Conservation (phyloP, 2,329 filamentous ascomycete species). For the Corinectria fuckeliana region DNA sequence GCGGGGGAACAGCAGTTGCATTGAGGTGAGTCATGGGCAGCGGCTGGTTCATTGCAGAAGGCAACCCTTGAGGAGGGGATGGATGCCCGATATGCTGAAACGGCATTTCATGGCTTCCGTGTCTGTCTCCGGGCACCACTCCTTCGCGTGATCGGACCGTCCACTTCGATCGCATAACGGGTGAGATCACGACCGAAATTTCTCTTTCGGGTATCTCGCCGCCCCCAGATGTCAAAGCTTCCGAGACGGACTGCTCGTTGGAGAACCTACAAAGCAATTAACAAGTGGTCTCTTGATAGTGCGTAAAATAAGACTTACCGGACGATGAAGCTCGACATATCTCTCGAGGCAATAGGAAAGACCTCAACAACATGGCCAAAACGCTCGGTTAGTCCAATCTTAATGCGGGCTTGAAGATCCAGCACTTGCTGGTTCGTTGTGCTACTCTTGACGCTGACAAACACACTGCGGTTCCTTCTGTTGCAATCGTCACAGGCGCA, state of each 20-base stretch:
- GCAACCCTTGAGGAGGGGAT: not conserved
- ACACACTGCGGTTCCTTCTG: constrained; percentile 41
- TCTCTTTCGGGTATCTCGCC: constrained; percentile 36
- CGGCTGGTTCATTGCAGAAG: not conserved
- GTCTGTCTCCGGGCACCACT: not conserved
- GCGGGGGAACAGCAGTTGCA: not conserved
- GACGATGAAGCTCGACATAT: constrained; percentile 33
- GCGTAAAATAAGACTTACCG: constrained; percentile 32
- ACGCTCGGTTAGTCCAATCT: constrained; percentile 34
- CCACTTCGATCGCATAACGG: constrained; percentile 44
- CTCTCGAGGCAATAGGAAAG: constrained; percentile 20
- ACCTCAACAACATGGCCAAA: constrained; percentile 44
- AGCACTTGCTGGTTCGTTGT: not conserved
- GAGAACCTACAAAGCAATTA: constrained; percentile 33
- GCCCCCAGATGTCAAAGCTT: constrained; percentile 33
- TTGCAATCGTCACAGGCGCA: constrained; percentile 42
- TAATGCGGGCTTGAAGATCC: constrained; percentile 41
- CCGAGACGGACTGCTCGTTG: constrained; percentile 34
- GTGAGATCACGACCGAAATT: constrained; percentile 36
- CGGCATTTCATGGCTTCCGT: not conserved
- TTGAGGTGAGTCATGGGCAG: not conserved
- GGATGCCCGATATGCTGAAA: not conserved
- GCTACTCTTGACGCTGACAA: constrained; percentile 30
- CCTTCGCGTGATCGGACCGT: not conserved
- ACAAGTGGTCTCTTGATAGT: not conserved